Evolutionary conservation across 768 basidiomycete genomes (phyloP).

Genomic region (Multifurca ochricompacta): DNA sequence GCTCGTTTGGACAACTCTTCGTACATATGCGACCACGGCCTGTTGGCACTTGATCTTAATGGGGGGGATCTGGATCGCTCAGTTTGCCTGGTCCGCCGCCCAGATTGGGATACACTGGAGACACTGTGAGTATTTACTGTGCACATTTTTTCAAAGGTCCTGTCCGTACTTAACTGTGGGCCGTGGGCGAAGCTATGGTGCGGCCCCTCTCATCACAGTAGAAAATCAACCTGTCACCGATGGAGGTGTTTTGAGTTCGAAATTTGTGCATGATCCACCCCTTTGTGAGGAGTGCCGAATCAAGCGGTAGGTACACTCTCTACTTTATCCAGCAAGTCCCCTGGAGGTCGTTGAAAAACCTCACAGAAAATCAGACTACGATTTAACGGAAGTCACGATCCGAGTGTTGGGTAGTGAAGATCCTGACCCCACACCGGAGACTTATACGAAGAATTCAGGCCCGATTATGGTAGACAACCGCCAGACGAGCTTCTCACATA

Average conservation of each 20-base stretch:
- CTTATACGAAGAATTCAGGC: conserved; percentile 24
- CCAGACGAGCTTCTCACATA: conserved; percentile 27
- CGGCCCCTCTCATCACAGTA: conserved; percentile 15
- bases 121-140: conserved; percentile 41
- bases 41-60: conserved; percentile 62
- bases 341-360: neutral
- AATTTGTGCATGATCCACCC: conserved; percentile 25
- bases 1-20: conserved; percentile 50
- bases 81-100: conserved; percentile 47
- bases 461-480: conserved; percentile 3
- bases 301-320: conserved; percentile 16
- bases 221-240: conserved; percentile 6
- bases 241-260: conserved; percentile 17
- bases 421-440: conserved; percentile 25
- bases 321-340: no score
- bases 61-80: conserved; percentile 50
- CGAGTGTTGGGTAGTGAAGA: conserved; percentile 35
- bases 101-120: conserved; percentile 58
- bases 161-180: neutral
- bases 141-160: neutral
- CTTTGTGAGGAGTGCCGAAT: conserved; percentile 19
- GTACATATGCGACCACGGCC: conserved; percentile 62
- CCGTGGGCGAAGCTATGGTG: conserved; percentile 18
- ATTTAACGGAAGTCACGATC: conserved; percentile 53
- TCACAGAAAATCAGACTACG: conserved; percentile 48